Conservation (phyloP, 768 basidiomycete genomes). For the Coprinopsis strossmayeri region DNA sequence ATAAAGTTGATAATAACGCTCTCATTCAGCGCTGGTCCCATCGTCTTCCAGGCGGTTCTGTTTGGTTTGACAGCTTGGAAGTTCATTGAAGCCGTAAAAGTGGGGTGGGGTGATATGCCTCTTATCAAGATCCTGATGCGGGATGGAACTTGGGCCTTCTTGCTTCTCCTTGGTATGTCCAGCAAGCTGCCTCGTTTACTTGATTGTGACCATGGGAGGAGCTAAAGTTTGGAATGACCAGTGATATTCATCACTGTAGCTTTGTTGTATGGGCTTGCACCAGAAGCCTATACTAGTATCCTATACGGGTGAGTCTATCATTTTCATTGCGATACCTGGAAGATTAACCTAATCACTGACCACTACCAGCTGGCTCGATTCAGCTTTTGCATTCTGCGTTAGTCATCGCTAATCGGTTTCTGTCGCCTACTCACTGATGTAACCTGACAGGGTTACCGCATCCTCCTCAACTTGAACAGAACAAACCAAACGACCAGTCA, state of each 20-base stretch:
- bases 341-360: background rate
- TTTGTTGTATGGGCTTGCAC: background rate
- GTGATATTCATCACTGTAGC: conserved; percentile 3
- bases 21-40: conserved; percentile 19
- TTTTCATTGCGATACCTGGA: background rate
- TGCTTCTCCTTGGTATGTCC: conserved; percentile 30
- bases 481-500: too few relatives aligned
- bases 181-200: too few relatives aligned
- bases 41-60: conserved; percentile 32
- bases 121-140: conserved; percentile 33
- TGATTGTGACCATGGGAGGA: too few relatives aligned
- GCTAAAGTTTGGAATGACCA: background rate
- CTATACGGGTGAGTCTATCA: background rate
- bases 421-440: too few relatives aligned
- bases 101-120: conserved; percentile 35
- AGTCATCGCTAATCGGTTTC: too few relatives aligned
- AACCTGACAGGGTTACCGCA: too few relatives aligned
- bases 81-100: conserved; percentile 25
- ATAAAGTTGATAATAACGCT: background rate
- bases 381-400: too few relatives aligned
- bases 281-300: conserved; percentile 1
- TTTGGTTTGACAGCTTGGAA: conserved; percentile 32
- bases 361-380: background rate
- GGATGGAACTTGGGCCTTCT: conserved; percentile 40
- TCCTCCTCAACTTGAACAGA: too few relatives aligned